Conservation (phyloP, 352 stramenopile genomes). For the Phytophthora sansomeana region DNA sequence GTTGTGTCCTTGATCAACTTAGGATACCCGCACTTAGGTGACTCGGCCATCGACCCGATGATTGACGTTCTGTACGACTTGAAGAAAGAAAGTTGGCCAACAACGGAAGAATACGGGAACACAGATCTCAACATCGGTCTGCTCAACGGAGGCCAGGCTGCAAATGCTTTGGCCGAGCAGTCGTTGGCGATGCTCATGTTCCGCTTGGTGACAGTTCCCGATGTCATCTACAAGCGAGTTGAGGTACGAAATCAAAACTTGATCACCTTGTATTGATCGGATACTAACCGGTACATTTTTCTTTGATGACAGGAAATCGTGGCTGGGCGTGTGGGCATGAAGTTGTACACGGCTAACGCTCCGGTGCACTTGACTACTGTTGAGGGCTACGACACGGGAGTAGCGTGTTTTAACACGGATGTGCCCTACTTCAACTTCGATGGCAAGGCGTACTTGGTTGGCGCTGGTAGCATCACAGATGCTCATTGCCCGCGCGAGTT, state of each 20-base stretch:
- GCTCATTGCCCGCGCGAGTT: slow-evolving; percentile 78
- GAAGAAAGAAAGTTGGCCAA: slow-evolving; percentile 80
- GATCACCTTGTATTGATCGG: neutral
- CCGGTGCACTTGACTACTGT: slow-evolving; percentile 83
- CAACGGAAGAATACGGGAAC: slow-evolving; percentile 78
- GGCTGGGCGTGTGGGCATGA: slow-evolving; percentile 58
- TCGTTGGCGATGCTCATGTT: slow-evolving; percentile 92
- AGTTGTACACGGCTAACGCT: slow-evolving; percentile 88
- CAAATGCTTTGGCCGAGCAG: slow-evolving; percentile 85
- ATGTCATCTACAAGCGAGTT: slow-evolving; percentile 74
- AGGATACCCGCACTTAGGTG: slow-evolving; percentile 83
- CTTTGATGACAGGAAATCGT: slow-evolving; percentile 59
- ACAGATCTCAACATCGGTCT: slow-evolving; percentile 90
- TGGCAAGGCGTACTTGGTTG: slow-evolving; percentile 82
- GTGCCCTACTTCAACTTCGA: slow-evolving; percentile 90
- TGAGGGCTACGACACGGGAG: slow-evolving; percentile 85
- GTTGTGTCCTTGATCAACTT: slow-evolving; percentile 1
- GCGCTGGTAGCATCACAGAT: slow-evolving; percentile 77
- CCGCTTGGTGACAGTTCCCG: slow-evolving; percentile 75
- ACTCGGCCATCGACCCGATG: slow-evolving; percentile 86
- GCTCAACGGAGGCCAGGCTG: slow-evolving; percentile 80
- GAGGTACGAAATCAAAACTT: slow-evolving; percentile 37
- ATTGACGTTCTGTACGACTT: slow-evolving; percentile 87
- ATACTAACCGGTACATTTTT: slow-evolving; percentile 5
- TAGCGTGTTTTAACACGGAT: slow-evolving; percentile 91